phyloP scores from a whole-genome alignment of 2,329 filamentous ascomycete species.

The Cercospora zeae-maydis region DNA sequence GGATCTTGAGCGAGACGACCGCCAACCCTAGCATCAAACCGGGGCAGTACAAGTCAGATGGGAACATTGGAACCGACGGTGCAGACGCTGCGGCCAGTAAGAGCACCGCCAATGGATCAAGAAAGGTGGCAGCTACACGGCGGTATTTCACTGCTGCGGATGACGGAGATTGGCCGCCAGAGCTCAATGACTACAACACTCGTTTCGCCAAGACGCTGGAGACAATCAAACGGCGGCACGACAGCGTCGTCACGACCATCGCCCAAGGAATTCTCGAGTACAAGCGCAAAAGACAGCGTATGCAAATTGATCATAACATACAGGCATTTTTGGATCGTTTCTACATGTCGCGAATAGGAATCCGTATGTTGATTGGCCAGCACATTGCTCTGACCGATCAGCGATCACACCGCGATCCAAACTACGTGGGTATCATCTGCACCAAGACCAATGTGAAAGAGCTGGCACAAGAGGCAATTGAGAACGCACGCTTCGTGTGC shows the following conservation, averaged over 20 bases:
- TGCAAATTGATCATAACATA: conserved; percentile 97
- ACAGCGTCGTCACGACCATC: conserved; percentile 95
- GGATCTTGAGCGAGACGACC: conserved; percentile 75
- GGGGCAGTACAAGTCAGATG: conserved; percentile 70
- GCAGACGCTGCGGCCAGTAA: conserved; percentile 48
- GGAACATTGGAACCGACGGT: conserved; percentile 44
- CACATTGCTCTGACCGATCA: conserved; percentile 97
- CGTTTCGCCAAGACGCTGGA: conserved; percentile 84
- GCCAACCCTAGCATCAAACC: conserved; percentile 84
- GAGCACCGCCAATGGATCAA: conserved; percentile 49
- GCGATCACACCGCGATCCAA: conserved; percentile 79
- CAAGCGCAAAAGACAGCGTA: conserved; percentile 90
- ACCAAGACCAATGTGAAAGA: conserved; percentile 97
- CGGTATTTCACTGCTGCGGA: conserved; percentile 86
- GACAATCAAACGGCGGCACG: conserved; percentile 91
- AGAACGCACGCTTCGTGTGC: conserved; percentile 98
- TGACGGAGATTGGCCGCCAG: conserved; percentile 88
- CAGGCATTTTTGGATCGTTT: conserved; percentile 97
- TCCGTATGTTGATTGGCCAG: conserved; percentile 97
- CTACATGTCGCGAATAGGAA: conserved; percentile 99
- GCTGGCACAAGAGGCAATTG: conserved; percentile 92
- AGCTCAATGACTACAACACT: conserved; percentile 90
- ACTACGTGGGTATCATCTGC: conserved; percentile 98
- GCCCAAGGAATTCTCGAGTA: conserved; percentile 97
- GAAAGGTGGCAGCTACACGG: conserved; percentile 48